Conservation (phyloP, 352 stramenopile genomes). For the Ophiocytium majus region DNA sequence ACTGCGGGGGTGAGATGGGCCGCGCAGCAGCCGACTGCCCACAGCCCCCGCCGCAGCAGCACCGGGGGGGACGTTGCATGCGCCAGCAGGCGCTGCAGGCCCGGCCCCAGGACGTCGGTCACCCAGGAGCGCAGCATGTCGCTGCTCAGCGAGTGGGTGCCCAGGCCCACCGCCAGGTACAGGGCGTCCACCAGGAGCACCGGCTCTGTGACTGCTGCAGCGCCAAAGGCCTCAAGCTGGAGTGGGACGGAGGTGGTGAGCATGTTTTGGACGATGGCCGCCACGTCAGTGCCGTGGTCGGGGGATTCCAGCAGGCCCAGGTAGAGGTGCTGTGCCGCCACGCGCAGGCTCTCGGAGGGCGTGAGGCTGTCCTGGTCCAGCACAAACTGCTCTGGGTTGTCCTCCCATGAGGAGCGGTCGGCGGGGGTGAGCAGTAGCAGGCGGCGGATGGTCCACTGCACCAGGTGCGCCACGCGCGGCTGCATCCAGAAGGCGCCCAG, state of each 20-base stretch:
- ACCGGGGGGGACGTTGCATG: neutral
- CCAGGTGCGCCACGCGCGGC: neutral
- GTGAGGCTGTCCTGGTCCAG: neutral
- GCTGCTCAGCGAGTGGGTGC: neutral
- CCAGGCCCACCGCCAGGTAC: constrained; percentile 7
- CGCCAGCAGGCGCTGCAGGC: neutral
- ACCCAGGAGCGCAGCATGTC: neutral
- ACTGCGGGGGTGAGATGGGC: neutral
- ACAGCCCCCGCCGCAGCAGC: constrained; percentile 1
- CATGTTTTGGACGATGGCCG: neutral
- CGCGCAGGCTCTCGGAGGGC: neutral
- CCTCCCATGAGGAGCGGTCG: neutral
- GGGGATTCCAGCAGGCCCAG: neutral
- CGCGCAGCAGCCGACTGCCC: neutral
- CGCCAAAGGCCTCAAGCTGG: neutral
- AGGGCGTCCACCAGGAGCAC: neutral
- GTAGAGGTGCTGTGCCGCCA: neutral
- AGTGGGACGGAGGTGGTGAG: neutral
- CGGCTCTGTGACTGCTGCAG: neutral
- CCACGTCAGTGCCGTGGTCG: neutral
- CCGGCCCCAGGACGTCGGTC: neutral
- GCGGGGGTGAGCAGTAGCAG: neutral
- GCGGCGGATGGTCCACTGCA: neutral
- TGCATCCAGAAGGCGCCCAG: neutral
- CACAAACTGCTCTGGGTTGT: neutral